Evolutionary conservation across 2,329 filamentous ascomycete species (phyloP), one percentile per base, ranked within the genome.

Genomic region (Penicillium sclerotiorum): DNA sequence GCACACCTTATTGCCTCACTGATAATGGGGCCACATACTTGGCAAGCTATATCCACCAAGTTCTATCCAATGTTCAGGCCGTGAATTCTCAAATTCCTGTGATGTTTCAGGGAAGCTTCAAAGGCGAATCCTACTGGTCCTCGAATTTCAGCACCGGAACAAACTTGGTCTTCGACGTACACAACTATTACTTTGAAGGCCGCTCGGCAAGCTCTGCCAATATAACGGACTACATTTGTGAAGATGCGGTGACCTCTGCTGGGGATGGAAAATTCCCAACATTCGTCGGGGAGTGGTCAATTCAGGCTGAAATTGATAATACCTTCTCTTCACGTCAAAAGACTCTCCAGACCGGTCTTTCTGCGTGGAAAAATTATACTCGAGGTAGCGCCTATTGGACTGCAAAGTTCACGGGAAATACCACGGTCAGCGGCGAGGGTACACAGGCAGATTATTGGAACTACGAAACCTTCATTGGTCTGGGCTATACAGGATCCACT

Each of bases 21-120:
- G 61, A 60, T 9, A 27, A 48, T 4, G 63, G 58, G 4, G 63
- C 63, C 2, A 22, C 30, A 3, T 66, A 58, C 58, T 45, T 66
- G n/a, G 8, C 59, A 21, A 55, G 53, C 13, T 65, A 62, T 32
- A 57, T 62, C 38, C 43, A 56, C 2, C 53, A 54, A 3, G 62
- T 66, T 2, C 23, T 64, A 9, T 48, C 48, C 3, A 40, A 27
- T 1, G 62, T 64, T 1, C 47, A 48, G 15, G 32, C 33, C 1
- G 52, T 55, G 7, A 59, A 58, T n/a, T 33, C 41, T 1, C 39
- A 43, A 8, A 57, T 66, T 17, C 61, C 60, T 3, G 53, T 63
- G 8, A 61, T 64, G 56, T 56, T 65, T 37, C 62, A 66, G 49
- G 62, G 63, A 1, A 60, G 60, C 33, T 66, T 66, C 46, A 58